Evolutionary conservation across 495 filamentous ascomycete species (phyloP), one percentile per base, ranked within the genome.

Genomic region (Patellaria atrata): DNA sequence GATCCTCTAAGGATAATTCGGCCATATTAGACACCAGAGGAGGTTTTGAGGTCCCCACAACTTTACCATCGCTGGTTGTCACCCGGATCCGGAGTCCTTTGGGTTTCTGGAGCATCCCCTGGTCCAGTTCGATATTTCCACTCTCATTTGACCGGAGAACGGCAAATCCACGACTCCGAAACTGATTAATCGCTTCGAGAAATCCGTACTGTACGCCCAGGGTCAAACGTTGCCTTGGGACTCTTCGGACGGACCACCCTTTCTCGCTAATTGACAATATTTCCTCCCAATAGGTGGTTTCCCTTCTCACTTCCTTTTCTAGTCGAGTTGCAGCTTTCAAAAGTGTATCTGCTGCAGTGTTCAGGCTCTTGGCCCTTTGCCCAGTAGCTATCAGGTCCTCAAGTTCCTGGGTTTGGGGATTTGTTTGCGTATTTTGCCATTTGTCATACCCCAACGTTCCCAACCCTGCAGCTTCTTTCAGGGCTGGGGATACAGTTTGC

Each of bases 161-260:
- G 13, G 80, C 83, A 2, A 92, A 61, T 5, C 84, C 85, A 12
- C 73, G 74, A 34, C 77, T 65, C 45, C 73, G 77, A 53, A 94
- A 94, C 16, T 73, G 67, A 7, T 78, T 63, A 3, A 74, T 69
- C 24, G 82, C 79, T 61, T 92, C 86, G 9, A 75, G 61, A 54
- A 92, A 94, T 8, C 91, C 91, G 60, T 82, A 94, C 37, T 74
- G 73, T 23, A 96, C 87, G 22, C 74, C 83, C 20, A 96, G 60
- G 2, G 74, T 75, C 2, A 36, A n/a, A 14, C 4, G n/a, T 48
- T 82, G 71, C 33, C 64, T 65, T 1, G 83, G 80, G 16, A 85
- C 48, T 16, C 77, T 65, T 44, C 71, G 82, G 5, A 93, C 51
- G 16, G 80, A 70, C 87, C 89, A 99, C 3, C 85, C 82, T 19